These are phyloP conservation scores for Fusarium irregulare DNA, from an alignment of 2,329 filamentous ascomycete genomes.

Conservation along the genomic window DNA sequence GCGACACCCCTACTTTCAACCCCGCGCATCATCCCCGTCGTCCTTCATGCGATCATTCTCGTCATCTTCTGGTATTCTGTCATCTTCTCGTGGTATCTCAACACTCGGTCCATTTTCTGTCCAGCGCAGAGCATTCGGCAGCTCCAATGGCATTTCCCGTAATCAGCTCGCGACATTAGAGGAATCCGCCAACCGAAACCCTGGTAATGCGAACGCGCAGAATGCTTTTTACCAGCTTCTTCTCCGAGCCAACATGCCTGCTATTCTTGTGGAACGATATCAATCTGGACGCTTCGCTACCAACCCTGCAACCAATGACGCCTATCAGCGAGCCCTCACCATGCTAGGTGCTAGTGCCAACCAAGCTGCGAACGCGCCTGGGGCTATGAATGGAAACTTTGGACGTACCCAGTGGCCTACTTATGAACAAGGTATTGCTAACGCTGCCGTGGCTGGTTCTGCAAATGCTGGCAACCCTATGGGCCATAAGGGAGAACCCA, in stretches of 20 bases:
- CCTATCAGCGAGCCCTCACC: conserved; percentile 79
- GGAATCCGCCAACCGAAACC: conserved; percentile 92
- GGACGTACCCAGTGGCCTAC: conserved; percentile 47
- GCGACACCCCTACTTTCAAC: conserved; percentile 44
- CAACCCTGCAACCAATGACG: conserved; percentile 80
- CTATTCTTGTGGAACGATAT: conserved; percentile 91
- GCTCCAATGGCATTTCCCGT: conserved; percentile 63
- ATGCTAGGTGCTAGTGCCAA: conserved; percentile 49
- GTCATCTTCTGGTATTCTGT: conserved; percentile 36
- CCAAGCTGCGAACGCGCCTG: conserved; percentile 39
- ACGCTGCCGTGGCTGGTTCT: conserved; percentile 43
- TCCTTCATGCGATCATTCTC: conserved; percentile 44
- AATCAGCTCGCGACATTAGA: conserved; percentile 85
- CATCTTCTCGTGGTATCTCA: conserved; percentile 36
- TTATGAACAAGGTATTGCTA: conserved; percentile 47
- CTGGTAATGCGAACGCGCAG: conserved; percentile 85
- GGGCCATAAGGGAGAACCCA: conserved; percentile 83
- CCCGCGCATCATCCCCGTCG: conserved; percentile 28
- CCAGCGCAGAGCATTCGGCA: conserved; percentile 55
- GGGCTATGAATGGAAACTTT: conserved; percentile 36
- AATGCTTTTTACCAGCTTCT: conserved; percentile 95
- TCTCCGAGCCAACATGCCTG: conserved; percentile 90
- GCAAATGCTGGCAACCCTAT: conserved; percentile 51
- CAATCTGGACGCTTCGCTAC: conserved; percentile 86
- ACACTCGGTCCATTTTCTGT: conserved; percentile 31